Evolutionary conservation across 1,139 yeast genomes (phyloP).

Genomic region (Petasospora fabianii): DNA sequence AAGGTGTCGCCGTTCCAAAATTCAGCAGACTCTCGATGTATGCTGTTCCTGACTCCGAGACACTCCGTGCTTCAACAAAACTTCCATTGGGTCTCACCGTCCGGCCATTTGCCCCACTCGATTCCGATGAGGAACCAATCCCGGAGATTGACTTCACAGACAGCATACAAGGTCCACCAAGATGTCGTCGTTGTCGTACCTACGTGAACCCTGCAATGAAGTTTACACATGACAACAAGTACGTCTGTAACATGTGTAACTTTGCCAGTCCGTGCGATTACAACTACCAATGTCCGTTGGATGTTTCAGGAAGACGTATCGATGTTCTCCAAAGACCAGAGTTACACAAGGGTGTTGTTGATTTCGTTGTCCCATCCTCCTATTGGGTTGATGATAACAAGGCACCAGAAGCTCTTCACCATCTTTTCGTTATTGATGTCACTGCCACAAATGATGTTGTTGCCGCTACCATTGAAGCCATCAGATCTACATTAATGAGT

Average conservation of each 20-base stretch:
- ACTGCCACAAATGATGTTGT: constrained; percentile 65
- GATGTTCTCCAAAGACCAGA: constrained; percentile 73
- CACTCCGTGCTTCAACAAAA: constrained; percentile 63
- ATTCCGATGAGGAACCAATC: constrained; percentile 48
- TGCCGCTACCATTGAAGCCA: constrained; percentile 66
- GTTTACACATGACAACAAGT: constrained; percentile 58
- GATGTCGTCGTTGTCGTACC: constrained; percentile 89
- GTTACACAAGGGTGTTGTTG: constrained; percentile 79
- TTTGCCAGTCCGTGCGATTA: constrained; percentile 68
- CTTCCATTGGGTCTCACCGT: constrained; percentile 79
- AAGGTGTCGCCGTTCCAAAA: constrained; percentile 81
- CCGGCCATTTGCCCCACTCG: constrained; percentile 74
- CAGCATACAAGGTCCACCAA: constrained; percentile 60
- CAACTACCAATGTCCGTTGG: constrained; percentile 65
- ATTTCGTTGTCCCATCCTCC: constrained; percentile 69
- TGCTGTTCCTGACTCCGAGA: constrained; percentile 75
- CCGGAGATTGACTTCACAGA: constrained; percentile 65
- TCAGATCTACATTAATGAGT: constrained; percentile 49
- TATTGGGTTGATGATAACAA: constrained; percentile 52
- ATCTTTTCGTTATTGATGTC: constrained; percentile 77
- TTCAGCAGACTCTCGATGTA: constrained; percentile 79
- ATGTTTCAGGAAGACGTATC: constrained; percentile 52
- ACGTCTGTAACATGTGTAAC: constrained; percentile 85
- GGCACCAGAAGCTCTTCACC: constrained; percentile 52
- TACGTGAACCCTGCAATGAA: constrained; percentile 84